phyloP scores from a whole-genome alignment of 169 alveolate genomes.

The Plasmodium vivax region DNA sequence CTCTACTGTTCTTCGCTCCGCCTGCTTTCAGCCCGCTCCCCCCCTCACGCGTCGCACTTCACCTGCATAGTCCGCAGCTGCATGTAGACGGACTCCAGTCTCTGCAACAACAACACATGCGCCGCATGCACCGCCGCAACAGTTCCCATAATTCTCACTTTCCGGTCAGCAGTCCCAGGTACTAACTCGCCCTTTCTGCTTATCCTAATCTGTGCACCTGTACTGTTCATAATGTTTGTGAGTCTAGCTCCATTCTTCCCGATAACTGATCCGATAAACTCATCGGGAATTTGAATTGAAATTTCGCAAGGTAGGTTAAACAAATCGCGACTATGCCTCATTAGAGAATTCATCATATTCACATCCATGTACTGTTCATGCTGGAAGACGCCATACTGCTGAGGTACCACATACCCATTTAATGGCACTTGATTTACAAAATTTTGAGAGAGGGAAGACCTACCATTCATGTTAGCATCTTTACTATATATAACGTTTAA shows the following conservation, averaged over 20 bases:
- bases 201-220: constrained; percentile 76
- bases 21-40: not conserved
- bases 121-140: constrained; percentile 78
- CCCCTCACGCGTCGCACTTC: constrained; percentile 30
- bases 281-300: constrained; percentile 73
- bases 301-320: constrained; percentile 73
- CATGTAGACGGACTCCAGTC: constrained; percentile 62
- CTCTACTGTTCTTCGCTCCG: not conserved
- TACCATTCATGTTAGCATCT: constrained; percentile 18
- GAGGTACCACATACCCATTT: constrained; percentile 61
- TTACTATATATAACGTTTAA: constrained; percentile 59
- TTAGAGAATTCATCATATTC: constrained; percentile 28
- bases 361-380: constrained; percentile 68
- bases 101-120: constrained; percentile 69
- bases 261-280: constrained; percentile 56
- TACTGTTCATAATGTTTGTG: constrained; percentile 70
- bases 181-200: constrained; percentile 69
- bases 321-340: constrained; percentile 73
- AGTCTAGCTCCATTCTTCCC: constrained; percentile 72
- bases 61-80: constrained; percentile 43
- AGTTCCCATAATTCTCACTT: constrained; percentile 62
- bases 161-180: constrained; percentile 70
- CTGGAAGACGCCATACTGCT: constrained; percentile 50
- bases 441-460: constrained; percentile 5
- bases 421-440: constrained; percentile 51